These are phyloP conservation scores for Zopfia rhizophila DNA, from an alignment of 2,329 filamentous ascomycete genomes.

Conservation along the genomic window DNA sequence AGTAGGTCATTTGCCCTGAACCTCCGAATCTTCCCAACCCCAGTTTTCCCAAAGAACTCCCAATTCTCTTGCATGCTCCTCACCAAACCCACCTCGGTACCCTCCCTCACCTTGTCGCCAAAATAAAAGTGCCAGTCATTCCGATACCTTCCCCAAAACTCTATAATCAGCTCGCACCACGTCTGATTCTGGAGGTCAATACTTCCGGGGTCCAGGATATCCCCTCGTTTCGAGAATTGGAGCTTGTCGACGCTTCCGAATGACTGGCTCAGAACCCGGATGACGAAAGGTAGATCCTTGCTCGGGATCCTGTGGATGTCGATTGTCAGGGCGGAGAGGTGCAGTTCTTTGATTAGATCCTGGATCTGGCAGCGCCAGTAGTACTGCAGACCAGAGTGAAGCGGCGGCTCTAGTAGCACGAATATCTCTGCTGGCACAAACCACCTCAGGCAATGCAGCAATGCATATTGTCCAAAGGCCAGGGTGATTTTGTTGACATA, in stretches of 20 bases:
- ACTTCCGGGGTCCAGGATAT: no score
- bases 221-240: constrained; percentile 22
- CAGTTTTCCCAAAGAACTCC: no score
- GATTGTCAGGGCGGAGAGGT: constrained; percentile 34
- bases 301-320: constrained; percentile 31
- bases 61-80: no score
- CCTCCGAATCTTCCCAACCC: no score
- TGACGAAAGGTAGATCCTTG: constrained; percentile 34
- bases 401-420: constrained; percentile 37
- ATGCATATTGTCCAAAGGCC: constrained; percentile 29
- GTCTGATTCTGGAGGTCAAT: no score
- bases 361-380: constrained; percentile 47
- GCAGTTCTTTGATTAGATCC: constrained; percentile 36
- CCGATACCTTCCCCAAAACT: no score
- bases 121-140: no score
- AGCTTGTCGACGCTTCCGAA: constrained; percentile 33
- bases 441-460: constrained; percentile 44
- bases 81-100: no score
- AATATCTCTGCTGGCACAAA: constrained; percentile 40
- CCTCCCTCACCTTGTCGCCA: no score
- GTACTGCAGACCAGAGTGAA: constrained; percentile 32
- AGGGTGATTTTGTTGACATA: constrained; percentile 35
- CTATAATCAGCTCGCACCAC: no score
- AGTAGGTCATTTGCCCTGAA: no score
- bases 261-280: constrained; percentile 26